A percentile compares a stretch with the other conserved stretches of the same genome.
Evolutionary conservation across 306 rosid species (phyloP).

Genomic region (Astragalus glycyphyllos): DNA sequence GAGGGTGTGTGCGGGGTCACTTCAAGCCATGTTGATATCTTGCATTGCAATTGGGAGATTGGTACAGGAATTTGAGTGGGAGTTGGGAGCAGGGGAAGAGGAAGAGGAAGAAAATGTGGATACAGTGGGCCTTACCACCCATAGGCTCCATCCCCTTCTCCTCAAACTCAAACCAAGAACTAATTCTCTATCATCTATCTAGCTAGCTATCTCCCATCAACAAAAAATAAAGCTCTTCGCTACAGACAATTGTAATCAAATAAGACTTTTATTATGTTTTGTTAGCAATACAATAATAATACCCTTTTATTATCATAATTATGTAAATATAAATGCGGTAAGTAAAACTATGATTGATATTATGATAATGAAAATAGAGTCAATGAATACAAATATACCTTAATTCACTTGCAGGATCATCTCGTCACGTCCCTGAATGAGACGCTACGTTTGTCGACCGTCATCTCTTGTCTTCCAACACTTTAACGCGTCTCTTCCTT

Average conservation of each 20-base stretch:
- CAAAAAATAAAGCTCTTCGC: too few relatives aligned
- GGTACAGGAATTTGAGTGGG: constrained; percentile 84
- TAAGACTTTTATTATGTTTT: too few relatives aligned
- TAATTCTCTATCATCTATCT: too few relatives aligned
- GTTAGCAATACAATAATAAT: too few relatives aligned
- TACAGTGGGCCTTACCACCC: constrained; percentile 82
- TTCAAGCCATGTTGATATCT: constrained; percentile 73
- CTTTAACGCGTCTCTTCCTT: neutral
- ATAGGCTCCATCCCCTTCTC: constrained; percentile 71
- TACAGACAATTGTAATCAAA: too few relatives aligned
- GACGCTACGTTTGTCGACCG: neutral
- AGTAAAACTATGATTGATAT: too few relatives aligned
- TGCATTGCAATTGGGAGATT: constrained; percentile 72
- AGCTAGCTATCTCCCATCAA: neutral
- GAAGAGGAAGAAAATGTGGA: constrained; percentile 72
- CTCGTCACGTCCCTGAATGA: neutral
- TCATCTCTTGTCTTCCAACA: constrained; percentile 12
- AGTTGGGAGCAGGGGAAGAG: constrained; percentile 67
- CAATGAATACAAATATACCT: too few relatives aligned
- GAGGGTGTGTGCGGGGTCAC: constrained; percentile 89
- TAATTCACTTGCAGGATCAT: neutral
- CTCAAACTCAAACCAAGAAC: constrained; percentile 63
- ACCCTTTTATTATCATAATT: too few relatives aligned
- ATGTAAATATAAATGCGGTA: too few relatives aligned
- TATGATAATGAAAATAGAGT: too few relatives aligned